phyloP scores from a whole-genome alignment of 2,329 filamentous ascomycete genomes.

The Fusarium luffae region DNA sequence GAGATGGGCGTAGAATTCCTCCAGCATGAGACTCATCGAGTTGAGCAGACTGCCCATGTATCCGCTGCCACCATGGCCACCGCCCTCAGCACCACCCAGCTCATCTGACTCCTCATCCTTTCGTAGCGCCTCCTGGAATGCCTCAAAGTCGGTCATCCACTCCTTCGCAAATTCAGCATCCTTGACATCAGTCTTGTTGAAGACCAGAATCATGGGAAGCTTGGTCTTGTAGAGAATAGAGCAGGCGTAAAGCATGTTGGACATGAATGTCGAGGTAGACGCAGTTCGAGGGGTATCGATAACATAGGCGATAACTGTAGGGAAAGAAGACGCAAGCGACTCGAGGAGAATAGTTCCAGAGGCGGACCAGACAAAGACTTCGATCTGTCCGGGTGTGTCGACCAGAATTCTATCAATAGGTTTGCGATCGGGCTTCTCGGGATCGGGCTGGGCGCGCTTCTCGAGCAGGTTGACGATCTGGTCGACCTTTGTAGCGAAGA shows the following conservation, averaged over 20 bases:
- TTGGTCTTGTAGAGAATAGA: constrained; percentile 99
- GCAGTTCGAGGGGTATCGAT: constrained; percentile 95
- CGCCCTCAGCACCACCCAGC: constrained; percentile 78
- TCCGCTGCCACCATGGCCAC: constrained; percentile 79
- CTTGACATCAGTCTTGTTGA: constrained; percentile 98
- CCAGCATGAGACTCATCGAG: constrained; percentile 96
- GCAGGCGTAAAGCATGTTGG: constrained; percentile 99
- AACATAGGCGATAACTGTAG: constrained; percentile 96
- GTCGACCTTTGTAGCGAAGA: constrained; percentile 98
- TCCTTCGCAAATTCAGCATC: constrained; percentile 92
- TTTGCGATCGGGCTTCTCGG: constrained; percentile 68
- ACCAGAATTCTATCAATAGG: constrained; percentile 86
- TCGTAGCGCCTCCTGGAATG: constrained; percentile 87
- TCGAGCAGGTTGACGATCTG: constrained; percentile 91
- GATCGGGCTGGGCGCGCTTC: constrained; percentile 79
- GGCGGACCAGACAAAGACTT: constrained; percentile 98
- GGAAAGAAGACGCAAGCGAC: constrained; percentile 91
- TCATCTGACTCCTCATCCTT: constrained; percentile 82
- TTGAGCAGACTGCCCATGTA: constrained; percentile 97
- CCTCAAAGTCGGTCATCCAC: constrained; percentile 99
- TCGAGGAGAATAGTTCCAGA: constrained; percentile 94
- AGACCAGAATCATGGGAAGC: constrained; percentile 97
- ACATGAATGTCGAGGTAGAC: constrained; percentile 98
- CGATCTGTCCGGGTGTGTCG: constrained; percentile 97
- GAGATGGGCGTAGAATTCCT: constrained; percentile 96